Evolutionary conservation across 805 yeast species (phyloP).

Genomic region (Saturnispora gosingensis): DNA sequence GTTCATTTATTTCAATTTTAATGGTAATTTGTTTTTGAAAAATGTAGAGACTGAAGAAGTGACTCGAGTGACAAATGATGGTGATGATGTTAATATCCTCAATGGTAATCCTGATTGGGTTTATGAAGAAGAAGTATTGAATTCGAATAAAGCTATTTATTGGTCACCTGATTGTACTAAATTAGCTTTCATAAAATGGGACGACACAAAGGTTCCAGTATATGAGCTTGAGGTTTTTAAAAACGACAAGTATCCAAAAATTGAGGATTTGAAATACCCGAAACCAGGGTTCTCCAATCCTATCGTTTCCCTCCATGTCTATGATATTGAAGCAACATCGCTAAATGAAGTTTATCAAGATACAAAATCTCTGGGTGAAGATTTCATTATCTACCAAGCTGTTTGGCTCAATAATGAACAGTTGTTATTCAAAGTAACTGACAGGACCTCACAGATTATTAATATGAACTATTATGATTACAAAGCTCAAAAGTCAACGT

Average conservation of each 20-base stretch:
- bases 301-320: conserved; percentile 36
- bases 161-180: conserved; percentile 60
- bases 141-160: conserved; percentile 53
- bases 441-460: conserved; percentile 49
- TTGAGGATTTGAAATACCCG: conserved; percentile 50
- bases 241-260: conserved; percentile 36
- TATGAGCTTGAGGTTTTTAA: conserved; percentile 46
- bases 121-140: conserved; percentile 71
- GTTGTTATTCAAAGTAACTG: conserved; percentile 51
- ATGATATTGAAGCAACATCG: conserved; percentile 26
- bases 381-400: conserved; percentile 51
- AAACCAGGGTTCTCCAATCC: conserved; percentile 67
- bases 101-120: conserved; percentile 81
- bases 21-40: conserved; percentile 46
- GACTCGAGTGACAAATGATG: conserved; percentile 40
- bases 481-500: conserved; percentile 21
- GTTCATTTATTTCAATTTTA: conserved; percentile 45
- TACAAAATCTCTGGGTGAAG: conserved; percentile 27
- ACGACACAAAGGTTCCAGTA: conserved; percentile 51
- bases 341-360: conserved; percentile 18
- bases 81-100: conserved; percentile 35
- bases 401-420: conserved; percentile 45
- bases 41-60: conserved; percentile 23
- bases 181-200: conserved; percentile 44
- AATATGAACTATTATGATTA: conserved; percentile 40